Base-by-base conservation (phyloP, 441 rosid species). In the Cnidoscolus chayamansa region DNA sequence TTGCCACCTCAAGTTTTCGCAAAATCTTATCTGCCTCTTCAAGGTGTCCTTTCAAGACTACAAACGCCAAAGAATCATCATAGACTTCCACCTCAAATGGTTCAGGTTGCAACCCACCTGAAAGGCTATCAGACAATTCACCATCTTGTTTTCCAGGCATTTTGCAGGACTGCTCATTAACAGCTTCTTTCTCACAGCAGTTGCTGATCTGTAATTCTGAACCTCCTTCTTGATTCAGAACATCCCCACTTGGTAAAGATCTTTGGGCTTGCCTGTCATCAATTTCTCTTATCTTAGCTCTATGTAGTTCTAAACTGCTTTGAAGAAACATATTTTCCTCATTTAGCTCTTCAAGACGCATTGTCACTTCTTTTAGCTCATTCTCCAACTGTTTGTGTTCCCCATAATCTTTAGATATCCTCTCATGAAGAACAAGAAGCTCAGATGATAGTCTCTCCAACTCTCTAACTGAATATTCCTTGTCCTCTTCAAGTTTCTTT, bases 401-500 rank as follows among this genome's bases (percentile, higher is more conserved):
- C 68, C 43, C 81, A 58, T 75, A 85, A 82, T 83, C 84, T 31
- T 76, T 64, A 69, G 92, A 77, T 57, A 90, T 76, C 62, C 81
- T 83, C 86, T 86, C 88, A 72, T 77, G 85, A 74, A 89, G 85
- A 76, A 75, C 76, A 81, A 82, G 84, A 72, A 89, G 73, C 79
- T 92, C 92, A 56, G 84, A 80, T 25, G 81, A 80, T 77, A 91
- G 89, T 75, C 78, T 87, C 81, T 87, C 80, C 70, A 84, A 86
- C 77, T 91, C 88, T 61, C 40, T 58, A 49, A 73, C 40, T 31
- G 77, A 53, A 72, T 67, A 47, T 45, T 47, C 68, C 17, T 75
- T 77, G 50, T 80, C 83, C 75, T 79, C 80, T 37, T 73, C 79
- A 37, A 83, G 72, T 64, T 79, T 79, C 72, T 82, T 73, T 73